Evolutionary conservation across 345 rosid genomes (phyloP).

Genomic region (Psidium guajava): DNA sequence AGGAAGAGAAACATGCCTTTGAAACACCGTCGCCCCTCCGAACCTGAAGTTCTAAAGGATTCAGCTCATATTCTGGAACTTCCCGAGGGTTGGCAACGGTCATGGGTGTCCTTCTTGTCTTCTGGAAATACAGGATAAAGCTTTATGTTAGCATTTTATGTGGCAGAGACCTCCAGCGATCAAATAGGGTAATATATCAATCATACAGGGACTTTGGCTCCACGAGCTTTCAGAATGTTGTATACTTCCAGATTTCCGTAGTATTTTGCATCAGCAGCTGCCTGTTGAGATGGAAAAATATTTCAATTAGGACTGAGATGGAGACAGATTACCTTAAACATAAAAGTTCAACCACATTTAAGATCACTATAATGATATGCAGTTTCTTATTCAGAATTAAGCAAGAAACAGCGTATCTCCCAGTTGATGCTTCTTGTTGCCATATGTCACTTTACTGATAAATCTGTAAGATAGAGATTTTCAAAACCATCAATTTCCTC

Average conservation of each 20-base stretch:
- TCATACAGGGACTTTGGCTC: conserved; percentile 79
- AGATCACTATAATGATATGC: neutral
- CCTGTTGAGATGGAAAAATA: conserved; percentile 28
- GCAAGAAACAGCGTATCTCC: neutral
- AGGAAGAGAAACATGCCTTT: conserved; percentile 30
- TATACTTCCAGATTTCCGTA: conserved; percentile 77
- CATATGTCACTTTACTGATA: neutral
- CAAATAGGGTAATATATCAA: neutral
- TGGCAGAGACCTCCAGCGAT: neutral
- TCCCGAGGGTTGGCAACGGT: conserved; percentile 77
- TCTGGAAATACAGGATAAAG: conserved; percentile 28
- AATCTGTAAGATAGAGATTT: neutral
- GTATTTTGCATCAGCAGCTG: conserved; percentile 84
- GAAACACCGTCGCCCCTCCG: conserved; percentile 76
- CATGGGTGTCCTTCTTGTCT: conserved; percentile 95
- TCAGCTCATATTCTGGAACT: conserved; percentile 93
- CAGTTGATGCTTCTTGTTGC: neutral
- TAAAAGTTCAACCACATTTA: neutral
- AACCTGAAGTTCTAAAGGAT: conserved; percentile 85
- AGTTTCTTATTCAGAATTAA: neutral
- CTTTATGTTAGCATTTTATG: neutral
- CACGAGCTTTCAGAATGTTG: conserved; percentile 78
- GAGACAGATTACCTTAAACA: neutral
- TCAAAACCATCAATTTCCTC: neutral
- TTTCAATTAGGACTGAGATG: neutral